phyloP scores from a whole-genome alignment of 768 basidiomycete genomes.

The Xerocomus potaroensis region DNA sequence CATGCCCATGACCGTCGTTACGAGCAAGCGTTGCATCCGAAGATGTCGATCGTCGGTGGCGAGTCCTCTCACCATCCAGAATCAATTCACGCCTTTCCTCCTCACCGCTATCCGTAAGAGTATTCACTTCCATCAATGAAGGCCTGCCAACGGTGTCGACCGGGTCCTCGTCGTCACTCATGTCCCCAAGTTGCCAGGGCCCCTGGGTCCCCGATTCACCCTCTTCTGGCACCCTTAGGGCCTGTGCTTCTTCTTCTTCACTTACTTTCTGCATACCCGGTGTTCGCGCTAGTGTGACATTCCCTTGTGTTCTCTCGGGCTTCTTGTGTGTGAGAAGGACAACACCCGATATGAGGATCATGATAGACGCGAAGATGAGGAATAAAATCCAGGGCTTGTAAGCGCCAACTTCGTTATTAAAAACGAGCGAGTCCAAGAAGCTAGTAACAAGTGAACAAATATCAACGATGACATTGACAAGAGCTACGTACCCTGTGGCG shows the following conservation, averaged over 20 bases:
- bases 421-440: conserved; percentile 65
- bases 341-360: conserved; percentile 84
- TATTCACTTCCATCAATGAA: conserved; percentile 15
- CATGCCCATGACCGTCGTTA: conserved; percentile 10
- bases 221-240: conserved; percentile 32
- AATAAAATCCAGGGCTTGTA: conserved; percentile 87
- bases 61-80: conserved; percentile 31
- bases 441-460: conserved; percentile 27
- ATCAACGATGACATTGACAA: background rate
- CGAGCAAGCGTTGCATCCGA: conserved; percentile 35
- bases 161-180: conserved; percentile 61
- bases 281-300: conserved; percentile 25
- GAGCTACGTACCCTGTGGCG: conserved; percentile 61
- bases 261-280: conserved; percentile 20
- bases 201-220: conserved; percentile 34
- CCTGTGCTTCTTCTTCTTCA: conserved; percentile 36
- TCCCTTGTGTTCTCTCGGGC: conserved; percentile 47
- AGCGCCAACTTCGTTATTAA: conserved; percentile 82
- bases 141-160: conserved; percentile 36
- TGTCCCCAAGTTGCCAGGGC: conserved; percentile 72
- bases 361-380: conserved; percentile 82
- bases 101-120: conserved; percentile 7
- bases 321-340: conserved; percentile 94
- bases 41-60: conserved; percentile 32
- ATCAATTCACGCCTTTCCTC: conserved; percentile 45